Evolutionary conservation across 192 early-diverging fungal genomes (phyloP), one percentile per base, ranked within the genome.

Genomic region (Gigaspora rosea): DNA sequence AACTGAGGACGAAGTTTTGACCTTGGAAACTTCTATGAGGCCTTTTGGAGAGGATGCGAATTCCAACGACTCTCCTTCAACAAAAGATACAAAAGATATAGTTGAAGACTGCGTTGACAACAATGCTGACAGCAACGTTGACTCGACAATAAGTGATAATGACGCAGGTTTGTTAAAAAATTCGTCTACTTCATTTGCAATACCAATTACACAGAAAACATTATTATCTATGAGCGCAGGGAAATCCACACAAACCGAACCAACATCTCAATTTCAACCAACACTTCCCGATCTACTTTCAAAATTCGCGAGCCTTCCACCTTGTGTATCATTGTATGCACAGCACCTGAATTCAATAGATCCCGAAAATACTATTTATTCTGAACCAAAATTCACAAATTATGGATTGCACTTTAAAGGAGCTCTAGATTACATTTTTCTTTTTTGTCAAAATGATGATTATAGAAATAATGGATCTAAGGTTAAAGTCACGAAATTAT

Each of bases 371-470:
- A 59, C 46, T 32, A 32, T 41, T 12, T 15, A 47, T 46, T 35
- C 5, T 13, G 72, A 73, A 59, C 72, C 72, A 35, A 73, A 61
- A 47, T 59, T 73, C 18, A 73, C 72, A 12, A 41, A 59, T 61
- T 47, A 59, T 59, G 72, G 72, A 27, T 6, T 18, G 8, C 20
- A 22, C 35, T 73, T 59, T 32, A 73, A 59, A 59, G 72, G 72
- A 7, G 49, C 72, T 35, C 22, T 73, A 33, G 72, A 73, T 47
- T 73, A 73, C 59, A 73, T 73, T 41, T 73, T 73, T 73, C 27
- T 20, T 27, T 27, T 27, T 27, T 27, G 27, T 27, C 27, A 27
- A 27, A 27, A 27, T 27, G 27, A 27, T 27, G 27, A 64, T 27
- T 11, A 36, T 20, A 36, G 62, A 64, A 48, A 22, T 70, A 22